Percentiles rank a stretch among this genome's conserved stretches.
Evolutionary conservation across 495 filamentous ascomycete genomes (phyloP).

Genomic region (Eremomyces bilateralis): DNA sequence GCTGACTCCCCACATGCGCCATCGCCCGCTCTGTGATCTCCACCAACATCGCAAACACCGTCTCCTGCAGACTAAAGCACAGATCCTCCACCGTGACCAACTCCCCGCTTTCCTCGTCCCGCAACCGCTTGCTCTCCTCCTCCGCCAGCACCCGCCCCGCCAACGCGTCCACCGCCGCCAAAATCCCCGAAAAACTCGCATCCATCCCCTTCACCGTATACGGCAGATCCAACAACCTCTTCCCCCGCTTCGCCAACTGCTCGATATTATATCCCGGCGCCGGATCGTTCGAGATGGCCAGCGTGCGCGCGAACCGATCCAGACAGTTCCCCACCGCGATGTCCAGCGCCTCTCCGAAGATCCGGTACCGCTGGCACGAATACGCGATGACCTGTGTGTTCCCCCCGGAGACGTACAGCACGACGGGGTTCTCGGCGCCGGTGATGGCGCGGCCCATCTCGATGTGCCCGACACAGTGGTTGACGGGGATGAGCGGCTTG

Average conservation of each 20-base stretch:
- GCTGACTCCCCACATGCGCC: slow-evolving; percentile 79
- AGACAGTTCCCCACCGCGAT: slow-evolving; percentile 96
- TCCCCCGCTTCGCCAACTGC: slow-evolving; percentile 66
- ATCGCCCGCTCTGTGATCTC: slow-evolving; percentile 97
- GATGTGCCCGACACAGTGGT: slow-evolving; percentile 93
- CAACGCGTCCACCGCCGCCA: slow-evolving; percentile 58
- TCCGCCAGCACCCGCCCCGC: slow-evolving; percentile 35
- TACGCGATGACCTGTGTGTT: slow-evolving; percentile 99
- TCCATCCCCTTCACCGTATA: slow-evolving; percentile 99
- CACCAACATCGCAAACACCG: slow-evolving; percentile 86
- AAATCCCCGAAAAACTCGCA: slow-evolving; percentile 78
- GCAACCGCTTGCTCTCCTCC: slow-evolving; percentile 2
- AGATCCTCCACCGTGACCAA: slow-evolving; percentile 62
- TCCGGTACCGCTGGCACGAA: slow-evolving; percentile 77
- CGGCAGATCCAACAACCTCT: slow-evolving; percentile 56
- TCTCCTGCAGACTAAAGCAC: slow-evolving; percentile 90
- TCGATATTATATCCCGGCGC: slow-evolving; percentile 97
- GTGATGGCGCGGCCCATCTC: slow-evolving; percentile 96
- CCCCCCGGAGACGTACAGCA: slow-evolving; percentile 87
- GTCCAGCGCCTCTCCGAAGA: slow-evolving; percentile 93
- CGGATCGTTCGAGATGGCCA: slow-evolving; percentile 83
- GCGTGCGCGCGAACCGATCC: slow-evolving; percentile 79
- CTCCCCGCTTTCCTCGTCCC: slow-evolving; percentile 17
- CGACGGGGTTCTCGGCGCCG: slow-evolving; percentile 74
- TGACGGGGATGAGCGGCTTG: slow-evolving; percentile 76